A percentile compares a stretch with the other conserved stretches of the same genome.
Evolutionary conservation across 352 stramenopile species (phyloP).

Genomic region (Phytophthora rubi): DNA sequence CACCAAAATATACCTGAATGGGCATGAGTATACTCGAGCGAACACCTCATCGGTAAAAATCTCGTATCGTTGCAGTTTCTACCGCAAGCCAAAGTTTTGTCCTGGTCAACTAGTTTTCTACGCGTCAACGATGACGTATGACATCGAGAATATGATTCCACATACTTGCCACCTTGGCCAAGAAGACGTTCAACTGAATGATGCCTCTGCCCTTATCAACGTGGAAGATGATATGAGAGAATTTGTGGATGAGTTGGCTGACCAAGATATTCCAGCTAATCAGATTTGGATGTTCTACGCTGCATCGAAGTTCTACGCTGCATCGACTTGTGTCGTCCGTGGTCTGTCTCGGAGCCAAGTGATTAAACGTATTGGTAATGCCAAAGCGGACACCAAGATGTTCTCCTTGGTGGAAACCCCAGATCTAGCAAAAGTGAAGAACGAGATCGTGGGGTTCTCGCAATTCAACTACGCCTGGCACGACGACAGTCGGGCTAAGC

Average conservation of each 20-base stretch:
- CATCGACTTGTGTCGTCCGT: not conserved
- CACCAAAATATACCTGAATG: too few species aligned
- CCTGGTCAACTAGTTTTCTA: not conserved
- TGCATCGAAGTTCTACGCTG: not conserved
- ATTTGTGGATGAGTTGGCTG: not conserved
- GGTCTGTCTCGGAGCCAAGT: not conserved
- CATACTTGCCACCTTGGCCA: not conserved
- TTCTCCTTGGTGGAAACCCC: not conserved
- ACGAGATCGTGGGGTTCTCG: not conserved
- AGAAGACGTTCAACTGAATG: not conserved
- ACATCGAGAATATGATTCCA: conserved; percentile 2
- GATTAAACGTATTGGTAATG: not conserved
- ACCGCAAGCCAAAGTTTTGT: not conserved
- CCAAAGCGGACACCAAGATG: not conserved
- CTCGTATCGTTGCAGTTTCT: too few species aligned
- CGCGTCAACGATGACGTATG: not conserved
- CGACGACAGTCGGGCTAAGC: not conserved
- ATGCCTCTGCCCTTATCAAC: not conserved
- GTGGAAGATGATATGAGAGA: not conserved
- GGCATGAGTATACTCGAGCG: not conserved
- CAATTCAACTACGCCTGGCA: conserved; percentile 9
- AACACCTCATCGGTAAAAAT: not conserved
- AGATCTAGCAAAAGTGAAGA: not conserved
- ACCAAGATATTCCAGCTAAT: not conserved
- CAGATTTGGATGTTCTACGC: not conserved